Base-by-base conservation (phyloP, 2,329 filamentous ascomycete species). In the Whalleya microplaca region DNA sequence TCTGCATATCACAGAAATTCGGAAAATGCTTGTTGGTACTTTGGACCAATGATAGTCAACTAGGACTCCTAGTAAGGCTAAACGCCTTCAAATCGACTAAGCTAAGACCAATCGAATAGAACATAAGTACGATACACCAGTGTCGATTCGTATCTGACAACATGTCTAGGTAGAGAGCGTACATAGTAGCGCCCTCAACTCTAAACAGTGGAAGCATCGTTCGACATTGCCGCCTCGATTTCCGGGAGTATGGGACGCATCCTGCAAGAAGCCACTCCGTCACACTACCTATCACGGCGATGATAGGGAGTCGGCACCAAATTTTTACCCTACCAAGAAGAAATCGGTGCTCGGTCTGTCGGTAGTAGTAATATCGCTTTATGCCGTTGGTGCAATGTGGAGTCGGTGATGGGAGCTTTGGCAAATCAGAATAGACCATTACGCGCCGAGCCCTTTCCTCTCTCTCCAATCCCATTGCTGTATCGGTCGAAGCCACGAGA, bases 221-320 rank as follows among this genome's bases (percentile, higher is more conserved):
- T 32, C 18, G 41, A 37, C 27, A 42, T 58, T 61, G 18, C 45
- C 53, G 53, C 51, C 42, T 19, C 23, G 29, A 42, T 50, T 58
- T 55, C 59, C 59, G 48, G 52, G 40, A 57, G 47, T 40, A 40
- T 48, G 63, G 61, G 45, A 62, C 58, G 47, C 51, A 58, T 43
- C 9, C 49, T 51, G 48, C 52, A 53, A 50, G 23, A 51, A 48
- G 49, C 19, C 48, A 19, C 16, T n/a, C 53, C 41, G 45, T 66
- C 62, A 67, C 63, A 56, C 54, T 51, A n/a, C n/a, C n/a, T n/a
- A 58, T 64, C 63, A 68, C 62, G 62, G 50, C 60, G 50, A 51
- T 49, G 41, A 56, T 60, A 45, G 46, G 51, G 46, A 47, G 51
- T 58, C 53, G 51, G 46, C 48, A 48, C 51, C 44, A 55, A 54